A percentile compares a stretch with the other conserved stretches of the same genome.
Conservation (phyloP, 2,329 filamentous ascomycete genomes). For the Diaporthe eres region DNA sequence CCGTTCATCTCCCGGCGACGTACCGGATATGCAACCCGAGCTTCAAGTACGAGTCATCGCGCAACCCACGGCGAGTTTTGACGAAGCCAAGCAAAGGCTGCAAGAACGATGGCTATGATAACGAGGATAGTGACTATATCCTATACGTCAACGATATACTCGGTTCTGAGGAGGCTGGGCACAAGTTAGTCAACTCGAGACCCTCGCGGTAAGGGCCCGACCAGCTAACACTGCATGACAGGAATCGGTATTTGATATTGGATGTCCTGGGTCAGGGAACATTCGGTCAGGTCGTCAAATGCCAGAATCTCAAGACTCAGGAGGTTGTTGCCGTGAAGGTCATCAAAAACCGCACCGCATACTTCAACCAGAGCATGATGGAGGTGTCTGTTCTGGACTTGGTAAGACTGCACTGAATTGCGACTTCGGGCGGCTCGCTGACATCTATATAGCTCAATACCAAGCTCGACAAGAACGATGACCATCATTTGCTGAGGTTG, state of each 20-base stretch:
- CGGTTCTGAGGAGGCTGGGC: conserved; percentile 96
- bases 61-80: conserved; percentile 93
- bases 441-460: conserved; percentile 82
- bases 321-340: conserved; percentile 99
- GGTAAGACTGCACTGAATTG: conserved; percentile 64
- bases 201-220: not conserved
- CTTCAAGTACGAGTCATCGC: conserved; percentile 99
- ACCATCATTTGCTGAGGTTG: conserved; percentile 92
- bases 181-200: conserved; percentile 76
- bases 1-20: conserved; percentile 90
- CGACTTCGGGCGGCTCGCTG: conserved; percentile 12
- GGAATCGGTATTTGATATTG: conserved; percentile 95
- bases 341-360: conserved; percentile 98
- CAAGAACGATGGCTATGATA: conserved; percentile 99
- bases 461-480: conserved; percentile 99
- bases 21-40: conserved; percentile 98
- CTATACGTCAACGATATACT: conserved; percentile 99
- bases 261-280: conserved; percentile 98
- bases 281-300: conserved; percentile 99
- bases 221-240: conserved; percentile 51
- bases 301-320: conserved; percentile 97
- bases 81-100: conserved; percentile 98
- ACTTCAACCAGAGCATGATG: conserved; percentile 99
- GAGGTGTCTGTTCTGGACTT: conserved; percentile 97
- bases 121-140: conserved; percentile 99